phyloP scores from a whole-genome alignment of 768 basidiomycete genomes.

The Tricholoma sp. region DNA sequence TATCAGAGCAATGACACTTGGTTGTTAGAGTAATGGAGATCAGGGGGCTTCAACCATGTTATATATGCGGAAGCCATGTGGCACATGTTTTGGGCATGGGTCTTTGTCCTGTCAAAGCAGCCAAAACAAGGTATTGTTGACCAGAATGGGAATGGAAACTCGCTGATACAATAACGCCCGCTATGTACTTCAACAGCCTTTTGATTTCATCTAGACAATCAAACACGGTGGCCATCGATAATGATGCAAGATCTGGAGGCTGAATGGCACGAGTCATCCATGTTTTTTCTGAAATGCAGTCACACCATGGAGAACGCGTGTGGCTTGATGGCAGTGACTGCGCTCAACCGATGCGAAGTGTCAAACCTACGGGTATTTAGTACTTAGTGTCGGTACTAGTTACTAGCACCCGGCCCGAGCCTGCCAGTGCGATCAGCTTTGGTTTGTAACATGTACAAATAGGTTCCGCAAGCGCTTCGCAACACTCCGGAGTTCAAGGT shows the following conservation, averaged over 20 bases:
- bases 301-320: neutral
- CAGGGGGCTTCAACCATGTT: conserved; percentile 4
- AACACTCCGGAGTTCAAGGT: neutral
- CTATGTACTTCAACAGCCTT: neutral
- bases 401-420: too few species aligned
- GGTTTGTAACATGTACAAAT: conserved; percentile 8
- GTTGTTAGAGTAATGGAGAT: neutral
- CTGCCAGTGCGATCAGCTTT: neutral
- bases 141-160: neutral
- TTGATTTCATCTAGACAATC: neutral
- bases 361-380: too few species aligned
- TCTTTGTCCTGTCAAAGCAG: conserved; percentile 21
- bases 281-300: neutral
- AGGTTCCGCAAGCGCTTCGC: neutral
- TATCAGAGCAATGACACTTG: neutral
- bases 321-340: neutral
- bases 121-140: conserved; percentile 10
- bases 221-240: conserved; percentile 1
- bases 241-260: neutral
- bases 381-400: too few species aligned
- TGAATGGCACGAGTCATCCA: neutral
- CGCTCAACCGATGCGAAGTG: neutral
- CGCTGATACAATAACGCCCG: neutral
- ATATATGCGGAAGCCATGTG: conserved; percentile 16
- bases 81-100: conserved; percentile 17